Evolutionary conservation across 768 basidiomycete genomes (phyloP).

Genomic region (Jaapia argillacea): DNA sequence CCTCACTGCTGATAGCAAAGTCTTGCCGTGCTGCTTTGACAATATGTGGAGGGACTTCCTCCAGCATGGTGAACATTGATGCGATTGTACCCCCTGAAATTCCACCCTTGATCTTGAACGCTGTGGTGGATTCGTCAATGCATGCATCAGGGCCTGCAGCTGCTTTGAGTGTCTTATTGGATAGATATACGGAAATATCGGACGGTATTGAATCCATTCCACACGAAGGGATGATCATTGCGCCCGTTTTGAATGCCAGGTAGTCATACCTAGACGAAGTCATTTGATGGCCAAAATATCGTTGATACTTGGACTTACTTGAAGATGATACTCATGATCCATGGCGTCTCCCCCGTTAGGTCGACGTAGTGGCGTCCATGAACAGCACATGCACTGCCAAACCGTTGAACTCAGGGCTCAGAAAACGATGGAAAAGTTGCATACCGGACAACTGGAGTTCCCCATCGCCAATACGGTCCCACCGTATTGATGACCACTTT

Average conservation of each 20-base stretch:
- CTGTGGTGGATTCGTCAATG: slow-evolving; percentile 49
- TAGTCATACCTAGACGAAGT: slow-evolving; percentile 50
- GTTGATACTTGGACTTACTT: slow-evolving; percentile 29
- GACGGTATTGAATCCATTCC: slow-evolving; percentile 75
- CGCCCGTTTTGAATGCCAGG: slow-evolving; percentile 53
- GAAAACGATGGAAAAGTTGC: slow-evolving; percentile 12
- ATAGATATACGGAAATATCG: slow-evolving; percentile 58
- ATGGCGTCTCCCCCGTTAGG: slow-evolving; percentile 63
- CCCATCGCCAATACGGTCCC: slow-evolving; percentile 66
- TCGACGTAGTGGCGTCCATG: slow-evolving; percentile 82
- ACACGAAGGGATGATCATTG: slow-evolving; percentile 72
- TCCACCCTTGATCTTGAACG: slow-evolving; percentile 35
- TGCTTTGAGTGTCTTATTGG: slow-evolving; percentile 58
- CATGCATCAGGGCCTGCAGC: slow-evolving; percentile 23
- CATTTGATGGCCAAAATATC: slow-evolving; percentile 3
- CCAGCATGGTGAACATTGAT: slow-evolving; percentile 20
- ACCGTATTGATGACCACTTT: slow-evolving; percentile 70
- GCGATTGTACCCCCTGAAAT: slow-evolving; percentile 59
- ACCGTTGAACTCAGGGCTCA: not conserved
- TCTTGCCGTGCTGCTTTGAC: no score
- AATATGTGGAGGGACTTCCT: slow-evolving; percentile 22
- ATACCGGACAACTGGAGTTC: slow-evolving; percentile 62
- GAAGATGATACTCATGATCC: slow-evolving; percentile 52
- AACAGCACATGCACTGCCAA: slow-evolving; percentile 56
- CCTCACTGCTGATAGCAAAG: no score